Evolutionary conservation across 495 filamentous ascomycete genomes (phyloP).

Genomic region (Penicillium simplicissimum): DNA sequence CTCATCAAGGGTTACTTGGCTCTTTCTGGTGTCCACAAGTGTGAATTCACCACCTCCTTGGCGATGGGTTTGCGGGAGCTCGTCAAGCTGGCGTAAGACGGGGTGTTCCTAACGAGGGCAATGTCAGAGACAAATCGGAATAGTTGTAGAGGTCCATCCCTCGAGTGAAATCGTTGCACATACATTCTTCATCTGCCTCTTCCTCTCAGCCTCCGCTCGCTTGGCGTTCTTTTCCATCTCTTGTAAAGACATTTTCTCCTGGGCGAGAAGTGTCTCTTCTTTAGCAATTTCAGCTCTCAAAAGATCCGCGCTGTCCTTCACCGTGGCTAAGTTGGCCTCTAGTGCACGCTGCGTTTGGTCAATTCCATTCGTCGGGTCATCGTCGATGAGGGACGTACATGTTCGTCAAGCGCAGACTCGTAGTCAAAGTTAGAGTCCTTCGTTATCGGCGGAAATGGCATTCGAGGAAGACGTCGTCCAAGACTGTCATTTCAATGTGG

Average conservation of each 20-base stretch:
- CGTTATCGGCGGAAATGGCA: constrained; percentile 61
- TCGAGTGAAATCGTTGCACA: background rate
- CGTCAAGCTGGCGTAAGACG: constrained; percentile 40
- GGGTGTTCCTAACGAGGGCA: constrained; percentile 41
- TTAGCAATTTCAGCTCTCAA: constrained; percentile 55
- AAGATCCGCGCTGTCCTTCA: constrained; percentile 54
- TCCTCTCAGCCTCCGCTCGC: constrained; percentile 45
- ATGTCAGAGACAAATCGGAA: background rate
- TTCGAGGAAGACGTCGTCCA: constrained; percentile 51
- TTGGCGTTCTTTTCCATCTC: constrained; percentile 57
- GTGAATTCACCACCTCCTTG: constrained; percentile 28
- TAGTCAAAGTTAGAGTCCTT: constrained; percentile 61
- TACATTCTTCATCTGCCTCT: constrained; percentile 50
- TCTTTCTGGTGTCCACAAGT: constrained; percentile 28
- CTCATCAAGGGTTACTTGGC: constrained; percentile 30
- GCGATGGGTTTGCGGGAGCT: constrained; percentile 17
- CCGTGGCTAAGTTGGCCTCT: constrained; percentile 53
- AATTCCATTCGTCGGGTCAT: constrained; percentile 1
- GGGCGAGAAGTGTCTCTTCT: constrained; percentile 52
- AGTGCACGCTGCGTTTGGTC: constrained; percentile 42
- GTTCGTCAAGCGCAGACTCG: constrained; percentile 58
- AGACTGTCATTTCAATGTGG: constrained; percentile 32
- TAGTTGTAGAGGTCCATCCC: background rate
- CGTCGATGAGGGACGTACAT: constrained; percentile 36
- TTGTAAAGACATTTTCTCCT: constrained; percentile 50